Percentiles rank a stretch among this genome's conserved stretches.
These are phyloP conservation scores for Cenococcum geophilum DNA, from an alignment of 495 filamentous ascomycete species.

Conservation along the genomic window DNA sequence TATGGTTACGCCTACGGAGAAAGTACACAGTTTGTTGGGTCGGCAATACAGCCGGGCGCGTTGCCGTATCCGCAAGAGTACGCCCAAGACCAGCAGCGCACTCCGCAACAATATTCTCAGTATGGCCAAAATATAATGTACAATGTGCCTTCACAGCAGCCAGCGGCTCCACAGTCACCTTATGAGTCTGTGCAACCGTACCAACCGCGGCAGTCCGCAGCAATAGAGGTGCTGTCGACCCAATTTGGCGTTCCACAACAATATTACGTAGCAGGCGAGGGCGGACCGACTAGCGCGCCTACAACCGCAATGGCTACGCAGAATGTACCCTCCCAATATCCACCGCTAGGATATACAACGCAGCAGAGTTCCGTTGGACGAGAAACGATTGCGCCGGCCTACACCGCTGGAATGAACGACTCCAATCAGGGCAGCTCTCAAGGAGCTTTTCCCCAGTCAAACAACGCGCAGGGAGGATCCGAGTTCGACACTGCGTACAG, in stretches of 20 bases:
- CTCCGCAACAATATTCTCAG: slow-evolving; percentile 41
- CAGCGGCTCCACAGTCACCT: slow-evolving; percentile 56
- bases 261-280: slow-evolving; percentile 54
- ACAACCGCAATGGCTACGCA: slow-evolving; percentile 48
- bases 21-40: slow-evolving; percentile 45
- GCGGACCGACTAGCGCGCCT: slow-evolving; percentile 52
- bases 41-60: slow-evolving; percentile 44
- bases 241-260: slow-evolving; percentile 66
- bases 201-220: slow-evolving; percentile 75
- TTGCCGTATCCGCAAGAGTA: slow-evolving; percentile 53
- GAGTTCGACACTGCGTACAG: slow-evolving; percentile 59
- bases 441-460: slow-evolving; percentile 19
- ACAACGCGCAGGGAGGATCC: slow-evolving; percentile 34
- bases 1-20: slow-evolving; percentile 52
- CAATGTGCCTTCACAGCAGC: slow-evolving; percentile 58
- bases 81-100: slow-evolving; percentile 42
- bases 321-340: slow-evolving; percentile 50
- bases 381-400: slow-evolving; percentile 47
- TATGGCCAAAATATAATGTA: slow-evolving; percentile 72
- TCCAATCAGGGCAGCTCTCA: slow-evolving; percentile 41
- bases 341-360: slow-evolving; percentile 48
- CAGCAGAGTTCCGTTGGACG: slow-evolving; percentile 49
- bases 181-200: slow-evolving; percentile 80
- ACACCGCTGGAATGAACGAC: slow-evolving; percentile 51
- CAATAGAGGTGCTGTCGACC: slow-evolving; percentile 69